Conservation (phyloP, 371 early-diverging fungal genomes). For the Apophysomyces trapeziformis region DNA sequence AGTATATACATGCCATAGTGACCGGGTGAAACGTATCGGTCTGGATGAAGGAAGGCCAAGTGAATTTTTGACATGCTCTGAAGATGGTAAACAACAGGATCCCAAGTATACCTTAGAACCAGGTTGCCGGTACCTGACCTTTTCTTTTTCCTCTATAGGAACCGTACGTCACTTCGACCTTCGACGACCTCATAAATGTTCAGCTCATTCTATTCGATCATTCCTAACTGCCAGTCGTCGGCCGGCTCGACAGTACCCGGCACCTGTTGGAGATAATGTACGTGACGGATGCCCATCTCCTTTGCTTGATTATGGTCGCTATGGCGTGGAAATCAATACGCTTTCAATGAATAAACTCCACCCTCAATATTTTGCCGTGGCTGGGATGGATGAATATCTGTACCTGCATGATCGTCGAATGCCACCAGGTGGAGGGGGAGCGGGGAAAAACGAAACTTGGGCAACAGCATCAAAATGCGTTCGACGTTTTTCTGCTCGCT, state of each 20-base stretch:
- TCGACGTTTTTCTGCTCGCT: slow-evolving; percentile 31
- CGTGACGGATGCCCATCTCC: slow-evolving; percentile 40
- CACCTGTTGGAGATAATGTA: slow-evolving; percentile 19
- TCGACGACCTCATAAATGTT: slow-evolving; percentile 49
- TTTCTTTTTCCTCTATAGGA: slow-evolving; percentile 26
- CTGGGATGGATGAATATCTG: slow-evolving; percentile 59
- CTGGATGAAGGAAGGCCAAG: slow-evolving; percentile 49
- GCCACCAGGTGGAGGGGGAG: slow-evolving; percentile 23
- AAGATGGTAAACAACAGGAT: slow-evolving; percentile 56
- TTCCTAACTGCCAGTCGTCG: slow-evolving; percentile 28
- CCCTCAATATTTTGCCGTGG: slow-evolving; percentile 65
- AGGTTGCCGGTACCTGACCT: background rate
- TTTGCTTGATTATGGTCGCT: slow-evolving; percentile 54
- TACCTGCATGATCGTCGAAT: slow-evolving; percentile 70
- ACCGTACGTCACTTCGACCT: slow-evolving; percentile 71
- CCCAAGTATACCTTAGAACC: background rate
- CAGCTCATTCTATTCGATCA: slow-evolving; percentile 29
- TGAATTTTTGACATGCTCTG: slow-evolving; percentile 66
- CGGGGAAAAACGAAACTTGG: slow-evolving; percentile 13
- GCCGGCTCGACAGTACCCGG: slow-evolving; percentile 25
- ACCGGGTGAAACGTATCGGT: slow-evolving; percentile 59
- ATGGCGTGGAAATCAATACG: slow-evolving; percentile 58
- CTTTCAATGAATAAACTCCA: slow-evolving; percentile 53
- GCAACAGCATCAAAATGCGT: slow-evolving; percentile 31
- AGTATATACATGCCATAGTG: slow-evolving; percentile 60